Evolutionary conservation across 2,329 filamentous ascomycete genomes (phyloP), one percentile per base, ranked within the genome.

Genomic region (Cladophialophora immunda): DNA sequence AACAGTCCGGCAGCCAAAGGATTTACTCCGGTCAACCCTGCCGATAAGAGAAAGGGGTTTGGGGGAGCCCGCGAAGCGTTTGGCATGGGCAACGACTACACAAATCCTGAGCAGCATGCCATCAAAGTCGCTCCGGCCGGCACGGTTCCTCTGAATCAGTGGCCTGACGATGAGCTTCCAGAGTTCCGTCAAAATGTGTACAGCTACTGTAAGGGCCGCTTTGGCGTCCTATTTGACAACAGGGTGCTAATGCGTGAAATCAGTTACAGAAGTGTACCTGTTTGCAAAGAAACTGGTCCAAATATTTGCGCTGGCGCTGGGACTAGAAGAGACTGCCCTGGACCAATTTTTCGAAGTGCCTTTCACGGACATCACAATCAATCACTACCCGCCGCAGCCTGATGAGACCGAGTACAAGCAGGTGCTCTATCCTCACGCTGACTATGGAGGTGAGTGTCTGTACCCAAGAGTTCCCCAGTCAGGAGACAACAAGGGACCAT

Each of bases 361-460:
- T 56, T 62, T 56, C 41, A 30, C 61, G 32, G 61, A 63, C 53
- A 63, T 63, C 61, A 63, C 61, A 11, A 57, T 57, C 52, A 55
- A 63, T 29, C 61, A 63, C 52, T 63, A 63, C 11, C 61, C 52
- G n/a, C 52, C 52, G 19, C 61, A 63, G 19, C 9, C 61, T 19
- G 32, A 19, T n/a, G 52, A 56, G 4, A n/a, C 15, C 30, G 27
- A 29, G 47, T 61, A 61, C 58, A 61, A 53, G 34, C 58, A 50
- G 45, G 58, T 61, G n/a, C 45, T 61, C 6, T 61, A 34, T 34
- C 58, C 58, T 50, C 58, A 61, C 30, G 58, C 58, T 32, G 58
- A 61, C 41, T 61, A 61, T 17, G 58, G 58, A 30, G 58, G 58
- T 61, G 45, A 61, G 58, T 61, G 19, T 34, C n/a, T 36, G n/a